Evolutionary conservation across 2,329 filamentous ascomycete genomes (phyloP), one percentile per base, ranked within the genome.

Genomic region (Pseudogymnoascus sp.): DNA sequence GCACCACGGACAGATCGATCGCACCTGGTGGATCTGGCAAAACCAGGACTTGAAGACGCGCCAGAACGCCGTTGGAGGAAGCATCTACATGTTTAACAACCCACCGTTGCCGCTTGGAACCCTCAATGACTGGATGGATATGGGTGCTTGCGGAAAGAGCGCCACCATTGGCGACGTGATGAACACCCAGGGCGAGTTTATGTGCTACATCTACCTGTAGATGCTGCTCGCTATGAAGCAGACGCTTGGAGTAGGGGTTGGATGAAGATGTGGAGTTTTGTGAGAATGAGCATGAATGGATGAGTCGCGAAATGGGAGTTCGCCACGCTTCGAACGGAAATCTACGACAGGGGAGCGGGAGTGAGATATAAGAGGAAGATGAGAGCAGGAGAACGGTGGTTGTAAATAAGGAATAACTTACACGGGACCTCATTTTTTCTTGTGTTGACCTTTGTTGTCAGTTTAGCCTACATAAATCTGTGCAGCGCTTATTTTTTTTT

Each of bases 11-110:
- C 74, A 78, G 67, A 76, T 81, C 62, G 79, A 81, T 65, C 73
- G 79, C 14, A 71, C 78, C 54, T 80, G 78, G 70, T 80, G 77
- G 69, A 76, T 81, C 66, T 81, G 79, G 78, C 78, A 80, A 70
- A 79, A 78, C 64, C 74, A 78, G 21, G 75, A 80, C 67, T 75
- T 71, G 69, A 71, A 42, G 71, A 75, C 40, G 65, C 63, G 70
- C 11, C 60, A 65, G 37, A 66, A 68, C 34, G 67, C 66, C 23
- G 66, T 73, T 39, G 67, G 72, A 72, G 74, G 75, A 5, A 80
- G 78, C 0, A 75, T 78, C 61, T 79, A 78, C 0, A 68, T 78
- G 67, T 71, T 76, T 65, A 75, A 80, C 65, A 69, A 67, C 29
- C 36, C 39, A 23, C 59, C 51, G 26, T 34, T 57, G 51, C 51